Conservation (phyloP, 257 asterid genomes). For the Solanum medicagineum region DNA sequence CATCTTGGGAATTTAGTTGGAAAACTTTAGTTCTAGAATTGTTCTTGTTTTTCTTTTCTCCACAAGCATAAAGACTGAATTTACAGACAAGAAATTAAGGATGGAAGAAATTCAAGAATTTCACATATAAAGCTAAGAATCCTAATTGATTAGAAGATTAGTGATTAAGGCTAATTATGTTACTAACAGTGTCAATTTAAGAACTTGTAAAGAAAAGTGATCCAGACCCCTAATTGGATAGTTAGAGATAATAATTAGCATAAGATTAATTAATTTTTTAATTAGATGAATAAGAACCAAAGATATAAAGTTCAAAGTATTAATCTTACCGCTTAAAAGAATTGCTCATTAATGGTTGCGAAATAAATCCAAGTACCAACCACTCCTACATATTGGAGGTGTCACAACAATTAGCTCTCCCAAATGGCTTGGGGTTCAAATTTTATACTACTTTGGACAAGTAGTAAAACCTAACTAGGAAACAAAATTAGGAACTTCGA, state of each 20-base stretch:
- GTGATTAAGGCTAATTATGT: too few species aligned
- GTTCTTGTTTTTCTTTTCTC: background rate
- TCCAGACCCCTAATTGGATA: too few species aligned
- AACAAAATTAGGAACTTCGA: background rate
- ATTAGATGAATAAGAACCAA: background rate
- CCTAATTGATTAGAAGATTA: too few species aligned
- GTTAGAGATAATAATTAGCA: too few species aligned
- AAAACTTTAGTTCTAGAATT: background rate
- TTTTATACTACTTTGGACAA: background rate
- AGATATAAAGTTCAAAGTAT: too few species aligned
- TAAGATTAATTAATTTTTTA: too few species aligned
- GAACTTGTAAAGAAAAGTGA: too few species aligned
- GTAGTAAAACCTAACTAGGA: background rate
- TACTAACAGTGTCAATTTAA: too few species aligned
- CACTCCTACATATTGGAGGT: background rate
- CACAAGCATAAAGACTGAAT: background rate
- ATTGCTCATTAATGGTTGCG: background rate
- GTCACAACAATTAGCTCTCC: background rate
- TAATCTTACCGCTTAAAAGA: background rate
- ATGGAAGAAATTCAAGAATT: too few species aligned
- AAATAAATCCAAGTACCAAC: background rate
- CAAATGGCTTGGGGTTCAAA: background rate
- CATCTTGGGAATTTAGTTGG: background rate
- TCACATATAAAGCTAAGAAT: too few species aligned
- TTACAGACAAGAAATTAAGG: too few species aligned